A percentile compares a stretch with the other conserved stretches of the same genome.
Conservation (phyloP, 306 rosid species). For the Casuarina cunninghamiana region DNA sequence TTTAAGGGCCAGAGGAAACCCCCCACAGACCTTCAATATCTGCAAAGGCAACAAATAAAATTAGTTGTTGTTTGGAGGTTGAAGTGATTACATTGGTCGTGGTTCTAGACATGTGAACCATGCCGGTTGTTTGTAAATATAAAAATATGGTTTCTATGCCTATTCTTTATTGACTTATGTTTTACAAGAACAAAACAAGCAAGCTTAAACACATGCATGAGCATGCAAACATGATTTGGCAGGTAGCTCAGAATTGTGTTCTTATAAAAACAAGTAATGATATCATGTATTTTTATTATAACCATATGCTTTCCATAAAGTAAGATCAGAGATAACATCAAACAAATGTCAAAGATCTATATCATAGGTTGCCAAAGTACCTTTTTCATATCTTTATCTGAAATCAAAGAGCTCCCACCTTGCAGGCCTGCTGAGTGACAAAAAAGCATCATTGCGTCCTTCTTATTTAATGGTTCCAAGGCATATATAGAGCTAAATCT, state of each 20-base stretch:
- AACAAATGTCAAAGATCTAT: neutral
- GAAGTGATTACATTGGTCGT: neutral
- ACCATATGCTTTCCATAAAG: neutral
- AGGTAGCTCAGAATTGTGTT: no score
- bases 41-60: neutral
- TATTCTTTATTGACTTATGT: neutral
- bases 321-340: neutral
- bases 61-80: neutral
- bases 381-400: conserved; percentile 36
- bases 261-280: neutral
- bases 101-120: neutral
- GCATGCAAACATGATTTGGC: no score
- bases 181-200: neutral
- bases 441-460: conserved; percentile 48
- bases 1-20: no score
- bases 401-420: conserved; percentile 24
- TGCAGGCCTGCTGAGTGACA: conserved; percentile 39
- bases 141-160: no score
- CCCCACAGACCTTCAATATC: no score
- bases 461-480: conserved; percentile 37
- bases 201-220: neutral
- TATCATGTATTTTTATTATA: neutral
- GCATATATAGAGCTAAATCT: conserved; percentile 27
- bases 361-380: conserved; percentile 28
- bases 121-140: no score